Percentiles rank a stretch among this genome's conserved stretches.
Conservation (phyloP, 192 early-diverging fungal species). For the Coemansia sp. region DNA sequence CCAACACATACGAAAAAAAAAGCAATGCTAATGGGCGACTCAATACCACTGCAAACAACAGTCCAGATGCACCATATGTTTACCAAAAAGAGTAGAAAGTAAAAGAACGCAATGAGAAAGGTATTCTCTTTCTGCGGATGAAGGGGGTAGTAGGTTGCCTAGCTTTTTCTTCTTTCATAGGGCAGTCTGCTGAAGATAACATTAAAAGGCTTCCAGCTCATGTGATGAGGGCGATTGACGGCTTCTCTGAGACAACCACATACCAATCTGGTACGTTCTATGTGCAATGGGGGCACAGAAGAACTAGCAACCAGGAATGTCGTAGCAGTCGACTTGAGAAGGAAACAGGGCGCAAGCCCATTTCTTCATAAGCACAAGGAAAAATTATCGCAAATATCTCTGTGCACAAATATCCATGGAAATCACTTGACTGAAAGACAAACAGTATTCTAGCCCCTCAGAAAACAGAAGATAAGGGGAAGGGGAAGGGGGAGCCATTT, state of each 20-base stretch:
- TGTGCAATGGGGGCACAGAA: background rate
- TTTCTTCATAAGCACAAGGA: background rate
- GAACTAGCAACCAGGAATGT: background rate
- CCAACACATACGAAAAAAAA: background rate
- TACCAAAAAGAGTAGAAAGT: background rate
- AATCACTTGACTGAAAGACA: background rate
- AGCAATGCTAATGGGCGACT: background rate
- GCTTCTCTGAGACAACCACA: background rate
- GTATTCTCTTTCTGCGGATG: too few relatives aligned
- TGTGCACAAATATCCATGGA: background rate
- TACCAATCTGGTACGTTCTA: background rate
- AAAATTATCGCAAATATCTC: background rate
- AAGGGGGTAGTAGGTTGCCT: background rate
- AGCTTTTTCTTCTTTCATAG: background rate
- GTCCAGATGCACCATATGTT: background rate
- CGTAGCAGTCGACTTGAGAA: background rate
- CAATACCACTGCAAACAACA: background rate
- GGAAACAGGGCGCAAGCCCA: background rate
- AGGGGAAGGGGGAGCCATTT: background rate
- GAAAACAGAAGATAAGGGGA: background rate
- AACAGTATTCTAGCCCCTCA: slow-evolving; percentile 1
- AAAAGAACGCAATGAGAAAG: background rate
- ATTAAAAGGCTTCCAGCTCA: background rate
- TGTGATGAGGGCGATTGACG: background rate
- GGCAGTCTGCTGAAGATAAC: background rate